These are phyloP conservation scores for Rhytidhysteron rufulum DNA, from an alignment of 2,329 filamentous ascomycete genomes.

Conservation along the genomic window DNA sequence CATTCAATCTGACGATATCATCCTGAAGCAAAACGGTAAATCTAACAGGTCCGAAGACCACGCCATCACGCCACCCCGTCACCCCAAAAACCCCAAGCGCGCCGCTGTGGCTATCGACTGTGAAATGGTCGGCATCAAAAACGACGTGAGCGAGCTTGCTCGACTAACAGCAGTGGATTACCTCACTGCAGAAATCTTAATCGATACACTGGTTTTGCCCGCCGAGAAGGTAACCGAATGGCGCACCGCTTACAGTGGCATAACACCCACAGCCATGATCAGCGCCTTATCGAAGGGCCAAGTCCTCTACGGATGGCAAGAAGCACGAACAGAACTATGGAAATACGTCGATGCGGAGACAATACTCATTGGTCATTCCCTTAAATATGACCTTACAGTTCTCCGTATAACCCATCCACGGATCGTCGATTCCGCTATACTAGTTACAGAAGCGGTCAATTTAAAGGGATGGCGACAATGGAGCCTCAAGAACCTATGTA, in stretches of 20 bases:
- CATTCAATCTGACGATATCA: too few relatives aligned
- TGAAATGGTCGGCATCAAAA: not conserved
- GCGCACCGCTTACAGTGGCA: slow-evolving; percentile 39
- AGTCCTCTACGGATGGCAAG: slow-evolving; percentile 40
- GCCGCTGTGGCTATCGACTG: not conserved
- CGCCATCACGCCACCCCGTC: too few relatives aligned
- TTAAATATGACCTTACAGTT: slow-evolving; percentile 44
- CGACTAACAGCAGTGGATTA: slow-evolving; percentile 43
- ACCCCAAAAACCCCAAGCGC: too few relatives aligned
- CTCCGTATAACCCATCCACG: slow-evolving; percentile 41
- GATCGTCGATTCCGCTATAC: slow-evolving; percentile 45
- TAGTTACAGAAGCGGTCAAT: slow-evolving; percentile 37
- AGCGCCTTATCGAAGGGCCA: slow-evolving; percentile 25
- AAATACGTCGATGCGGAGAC: slow-evolving; percentile 41
- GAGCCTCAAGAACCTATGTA: not conserved
- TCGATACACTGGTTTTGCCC: slow-evolving; percentile 43
- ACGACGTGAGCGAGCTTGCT: slow-evolving; percentile 25
- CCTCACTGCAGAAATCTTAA: slow-evolving; percentile 44
- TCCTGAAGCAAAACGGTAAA: too few relatives aligned
- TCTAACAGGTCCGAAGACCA: too few relatives aligned
- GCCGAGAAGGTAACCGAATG: slow-evolving; percentile 30
- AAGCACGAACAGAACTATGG: slow-evolving; percentile 43
- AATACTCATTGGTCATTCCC: slow-evolving; percentile 47
- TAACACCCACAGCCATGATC: slow-evolving; percentile 28
- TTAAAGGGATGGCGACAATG: not conserved